Evolutionary conservation across 75 land plant genomes (phyloP).

Genomic region (Cryptomeria japonica): DNA sequence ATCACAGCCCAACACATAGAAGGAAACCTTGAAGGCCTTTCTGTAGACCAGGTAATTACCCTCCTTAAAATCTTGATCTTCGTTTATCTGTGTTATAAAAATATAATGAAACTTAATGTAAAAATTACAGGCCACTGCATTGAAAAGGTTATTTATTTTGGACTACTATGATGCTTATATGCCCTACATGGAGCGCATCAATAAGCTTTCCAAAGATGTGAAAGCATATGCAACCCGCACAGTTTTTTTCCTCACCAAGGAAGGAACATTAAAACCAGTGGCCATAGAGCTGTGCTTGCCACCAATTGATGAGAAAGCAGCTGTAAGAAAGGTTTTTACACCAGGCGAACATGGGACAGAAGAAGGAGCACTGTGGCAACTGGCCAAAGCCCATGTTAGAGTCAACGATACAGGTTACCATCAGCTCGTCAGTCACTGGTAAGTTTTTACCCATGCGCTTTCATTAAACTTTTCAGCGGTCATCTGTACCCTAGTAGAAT

Average conservation of each 20-base stretch:
- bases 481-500: too few relatives aligned
- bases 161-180: constrained; percentile 31
- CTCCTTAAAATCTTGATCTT: neutral
- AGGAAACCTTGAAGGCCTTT: constrained; percentile 58
- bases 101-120: neutral
- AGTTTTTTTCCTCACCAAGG: constrained; percentile 14
- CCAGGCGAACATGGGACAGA: constrained; percentile 24
- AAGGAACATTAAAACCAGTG: constrained; percentile 18
- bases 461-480: neutral
- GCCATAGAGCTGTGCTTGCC: constrained; percentile 35
- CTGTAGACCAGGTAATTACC: constrained; percentile 49
- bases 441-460: neutral
- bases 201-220: constrained; percentile 11
- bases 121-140: constrained; percentile 17
- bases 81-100: neutral
- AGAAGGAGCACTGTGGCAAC: constrained; percentile 28
- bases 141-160: constrained; percentile 26
- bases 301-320: neutral
- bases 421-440: constrained; percentile 35
- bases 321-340: constrained; percentile 10
- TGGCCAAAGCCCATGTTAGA: constrained; percentile 29
- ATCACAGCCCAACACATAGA: constrained; percentile 62
- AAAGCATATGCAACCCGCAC: constrained; percentile 27
- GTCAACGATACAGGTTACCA: constrained; percentile 31
- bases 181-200: constrained; percentile 31